These are phyloP conservation scores for Ceratocystis diversiconidia DNA, from an alignment of 2,329 filamentous ascomycete species.

Conservation along the genomic window DNA sequence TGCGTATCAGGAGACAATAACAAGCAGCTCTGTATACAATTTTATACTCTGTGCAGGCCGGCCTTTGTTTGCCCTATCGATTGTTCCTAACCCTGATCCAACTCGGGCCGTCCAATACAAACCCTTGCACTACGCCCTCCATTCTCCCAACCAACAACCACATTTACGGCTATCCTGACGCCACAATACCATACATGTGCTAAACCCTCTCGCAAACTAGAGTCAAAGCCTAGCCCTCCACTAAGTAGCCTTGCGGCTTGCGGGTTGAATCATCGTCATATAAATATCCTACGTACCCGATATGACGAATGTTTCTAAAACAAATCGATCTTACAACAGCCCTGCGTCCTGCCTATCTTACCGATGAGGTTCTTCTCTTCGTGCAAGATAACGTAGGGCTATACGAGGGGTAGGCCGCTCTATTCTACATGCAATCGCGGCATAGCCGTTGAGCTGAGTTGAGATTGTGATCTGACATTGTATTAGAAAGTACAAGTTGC, in stretches of 20 bases:
- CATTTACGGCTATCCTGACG: too few relatives aligned
- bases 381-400: conserved; percentile 95
- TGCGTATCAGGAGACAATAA: not conserved
- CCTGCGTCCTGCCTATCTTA: conserved; percentile 77
- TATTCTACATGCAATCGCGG: not conserved
- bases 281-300: not conserved
- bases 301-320: conserved; percentile 91
- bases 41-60: not conserved
- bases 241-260: not conserved
- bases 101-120: not conserved
- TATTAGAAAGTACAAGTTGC: conserved; percentile 80
- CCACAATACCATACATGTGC: not conserved
- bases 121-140: not conserved
- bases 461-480: conserved; percentile 14
- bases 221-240: not conserved
- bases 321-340: conserved; percentile 91
- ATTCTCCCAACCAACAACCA: too few relatives aligned
- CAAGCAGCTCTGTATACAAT: not conserved
- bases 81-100: not conserved
- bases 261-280: not conserved
- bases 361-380: conserved; percentile 88
- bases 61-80: not conserved
- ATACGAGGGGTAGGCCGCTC: conserved; percentile 70
- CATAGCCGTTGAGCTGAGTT: conserved; percentile 2
- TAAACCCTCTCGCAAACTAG: not conserved